Conservation (phyloP, 768 basidiomycete genomes). For the Mycena crocata region DNA sequence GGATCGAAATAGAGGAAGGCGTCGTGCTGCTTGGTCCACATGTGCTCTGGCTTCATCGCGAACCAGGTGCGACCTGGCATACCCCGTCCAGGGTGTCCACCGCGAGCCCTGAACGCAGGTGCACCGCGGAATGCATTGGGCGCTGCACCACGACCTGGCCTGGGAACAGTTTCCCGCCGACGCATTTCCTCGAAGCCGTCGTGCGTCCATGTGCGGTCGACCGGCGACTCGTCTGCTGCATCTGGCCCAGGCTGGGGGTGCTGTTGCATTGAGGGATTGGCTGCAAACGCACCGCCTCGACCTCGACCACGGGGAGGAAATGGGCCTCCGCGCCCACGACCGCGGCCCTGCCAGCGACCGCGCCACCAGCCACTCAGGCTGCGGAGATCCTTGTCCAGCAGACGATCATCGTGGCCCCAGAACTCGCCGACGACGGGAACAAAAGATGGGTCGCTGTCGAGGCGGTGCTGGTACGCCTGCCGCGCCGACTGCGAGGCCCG, state of each 20-base stretch:
- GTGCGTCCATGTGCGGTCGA: constrained; percentile 83
- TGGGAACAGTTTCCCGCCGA: too few relatives aligned
- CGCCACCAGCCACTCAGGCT: constrained; percentile 92
- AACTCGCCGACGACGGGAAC: constrained; percentile 93
- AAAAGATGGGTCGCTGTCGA: constrained; percentile 88
- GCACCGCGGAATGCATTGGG: constrained; percentile 22
- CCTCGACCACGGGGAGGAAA: constrained; percentile 66
- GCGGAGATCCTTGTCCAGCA: constrained; percentile 84
- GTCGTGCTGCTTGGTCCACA: constrained; percentile 89
- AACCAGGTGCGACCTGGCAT: constrained; percentile 70
- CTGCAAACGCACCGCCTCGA: constrained; percentile 60
- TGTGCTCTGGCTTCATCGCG: constrained; percentile 79
- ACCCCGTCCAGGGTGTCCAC: constrained; percentile 40
- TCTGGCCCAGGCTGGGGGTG: constrained; percentile 27
- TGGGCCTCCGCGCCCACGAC: constrained; percentile 66
- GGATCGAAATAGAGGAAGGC: constrained; percentile 76
- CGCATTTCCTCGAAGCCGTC: constrained; percentile 93
- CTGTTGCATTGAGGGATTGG: neutral
- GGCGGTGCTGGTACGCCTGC: constrained; percentile 86
- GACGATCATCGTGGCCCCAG: constrained; percentile 94
- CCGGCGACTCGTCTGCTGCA: constrained; percentile 59
- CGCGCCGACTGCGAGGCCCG: constrained; percentile 75
- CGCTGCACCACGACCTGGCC: constrained; percentile 60
- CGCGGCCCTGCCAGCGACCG: constrained; percentile 79
- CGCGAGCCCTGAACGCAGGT: constrained; percentile 43